Evolutionary conservation across 345 rosid genomes (phyloP), one percentile per base, ranked within the genome.

Genomic region (Melaleuca alternifolia): DNA sequence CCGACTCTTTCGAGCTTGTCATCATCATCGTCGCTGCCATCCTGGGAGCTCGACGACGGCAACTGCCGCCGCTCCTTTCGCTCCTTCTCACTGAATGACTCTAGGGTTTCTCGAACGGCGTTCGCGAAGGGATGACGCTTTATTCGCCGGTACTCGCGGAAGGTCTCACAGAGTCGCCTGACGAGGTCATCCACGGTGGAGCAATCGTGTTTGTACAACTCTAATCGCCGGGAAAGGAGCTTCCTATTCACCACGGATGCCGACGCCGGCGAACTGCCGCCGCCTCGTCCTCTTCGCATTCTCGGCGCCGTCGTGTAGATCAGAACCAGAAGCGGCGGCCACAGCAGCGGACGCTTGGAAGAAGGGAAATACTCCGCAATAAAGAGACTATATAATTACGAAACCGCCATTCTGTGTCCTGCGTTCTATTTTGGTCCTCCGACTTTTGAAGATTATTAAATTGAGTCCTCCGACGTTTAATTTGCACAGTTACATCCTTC

Each of bases 161-260:
- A 90, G 57, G 84, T 88, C 10, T 87, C 84, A 51, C 95, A 96
- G 85, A 96, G 94, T 76, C 89, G 89, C 24, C 91, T 92, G 50
- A 92, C 95, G 18, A 93, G 89, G 18, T 93, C 97, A 6, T 92
- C 95, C 21, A 90, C 88, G 81, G 93, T 88, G 28, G 93, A 54
- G 89, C 77, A 89, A 6, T 87, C 88, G 21, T 87, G 87, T 16
- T 51, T 88, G 85, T 91, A 91, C 3, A 90, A 84, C 8, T 92
- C 92, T 11, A 96, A 86, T 7, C 88, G 92, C 14, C 89, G 87
- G 30, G n/a, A 91, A 3, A 95, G 93, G 50, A 86, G 41, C 48
- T 84, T 88, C 18, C 62, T 89, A 85, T 86, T 91, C 52, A 86
- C 86, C 82, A 88, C 92, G 23, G 76, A 75, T 51, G 88, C 50